Percentiles rank a stretch among this genome's conserved stretches.
phyloP scores from a whole-genome alignment of 495 filamentous ascomycete species.

The Hypoxylon subgilvum region DNA sequence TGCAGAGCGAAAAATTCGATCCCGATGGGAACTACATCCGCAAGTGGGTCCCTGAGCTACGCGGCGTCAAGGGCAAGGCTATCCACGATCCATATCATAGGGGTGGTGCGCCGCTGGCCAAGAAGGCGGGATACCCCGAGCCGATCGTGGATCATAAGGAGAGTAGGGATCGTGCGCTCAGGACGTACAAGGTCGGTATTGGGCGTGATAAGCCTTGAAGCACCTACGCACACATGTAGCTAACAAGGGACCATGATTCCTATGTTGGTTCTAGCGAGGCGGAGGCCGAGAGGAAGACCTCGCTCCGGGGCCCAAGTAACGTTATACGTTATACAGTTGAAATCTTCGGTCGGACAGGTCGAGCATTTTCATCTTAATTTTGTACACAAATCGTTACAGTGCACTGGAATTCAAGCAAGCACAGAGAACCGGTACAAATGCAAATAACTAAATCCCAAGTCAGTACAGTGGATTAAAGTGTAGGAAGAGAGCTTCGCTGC shows the following conservation, averaged over 20 bases:
- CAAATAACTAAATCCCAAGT: no score
- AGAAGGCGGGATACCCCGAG: constrained; percentile 74
- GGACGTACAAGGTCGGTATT: constrained; percentile 73
- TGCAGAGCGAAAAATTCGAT: constrained; percentile 88
- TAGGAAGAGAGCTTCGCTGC: no score
- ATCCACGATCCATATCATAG: constrained; percentile 82
- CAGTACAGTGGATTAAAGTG: no score
- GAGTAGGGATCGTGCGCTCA: constrained; percentile 68
- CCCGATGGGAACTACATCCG: constrained; percentile 70
- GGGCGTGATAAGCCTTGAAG: constrained; percentile 40
- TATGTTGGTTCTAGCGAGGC: neutral
- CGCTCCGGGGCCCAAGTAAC: no score
- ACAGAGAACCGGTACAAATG: no score
- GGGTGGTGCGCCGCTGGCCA: constrained; percentile 62
- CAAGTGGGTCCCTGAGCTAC: constrained; percentile 74
- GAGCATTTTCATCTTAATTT: no score
- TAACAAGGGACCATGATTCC: neutral
- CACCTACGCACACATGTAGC: no score
- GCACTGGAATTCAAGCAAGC: no score
- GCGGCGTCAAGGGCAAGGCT: constrained; percentile 62
- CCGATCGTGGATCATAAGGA: constrained; percentile 76
- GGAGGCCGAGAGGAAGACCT: no score
- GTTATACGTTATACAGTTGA: no score
- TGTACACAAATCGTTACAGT: no score
- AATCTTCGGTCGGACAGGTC: no score